Percentiles rank a stretch among this genome's conserved stretches.
These are phyloP conservation scores for Monosporascus sp. DNA, from an alignment of 2,329 filamentous ascomycete genomes.

Conservation along the genomic window DNA sequence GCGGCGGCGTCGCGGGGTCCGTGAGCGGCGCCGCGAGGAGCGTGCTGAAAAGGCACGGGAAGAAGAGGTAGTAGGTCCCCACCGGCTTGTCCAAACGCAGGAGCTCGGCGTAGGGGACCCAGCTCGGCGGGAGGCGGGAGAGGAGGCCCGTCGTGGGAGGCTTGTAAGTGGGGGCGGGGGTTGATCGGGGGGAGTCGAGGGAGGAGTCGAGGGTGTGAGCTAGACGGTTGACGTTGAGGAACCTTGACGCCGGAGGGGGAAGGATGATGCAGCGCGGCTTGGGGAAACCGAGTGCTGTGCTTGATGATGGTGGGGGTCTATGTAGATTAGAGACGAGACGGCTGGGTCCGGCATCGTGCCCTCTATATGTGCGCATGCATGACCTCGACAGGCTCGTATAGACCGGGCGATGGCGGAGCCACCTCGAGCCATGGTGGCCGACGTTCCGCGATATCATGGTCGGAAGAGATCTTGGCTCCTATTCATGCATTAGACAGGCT, in stretches of 20 bases:
- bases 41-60: constrained; percentile 80
- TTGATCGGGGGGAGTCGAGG: constrained; percentile 15
- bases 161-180: constrained; percentile 41
- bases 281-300: constrained; percentile 12
- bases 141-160: constrained; percentile 68
- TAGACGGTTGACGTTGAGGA: no score
- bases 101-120: constrained; percentile 78
- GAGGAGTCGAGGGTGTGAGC: constrained; percentile 2
- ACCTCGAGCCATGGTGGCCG: no score
- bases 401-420: no score
- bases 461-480: no score
- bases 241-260: not conserved
- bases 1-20: constrained; percentile 52
- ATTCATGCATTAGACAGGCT: no score
- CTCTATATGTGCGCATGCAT: not conserved
- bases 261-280: constrained; percentile 13
- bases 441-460: no score
- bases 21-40: constrained; percentile 70
- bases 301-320: constrained; percentile 3
- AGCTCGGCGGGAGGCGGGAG: constrained; percentile 60
- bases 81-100: constrained; percentile 75
- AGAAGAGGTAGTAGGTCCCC: constrained; percentile 80
- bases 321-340: constrained; percentile 1
- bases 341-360: no score
- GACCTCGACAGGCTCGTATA: not conserved